Conservation (phyloP, 2,329 filamentous ascomycete species). For the Metarhizium guizhouense region DNA sequence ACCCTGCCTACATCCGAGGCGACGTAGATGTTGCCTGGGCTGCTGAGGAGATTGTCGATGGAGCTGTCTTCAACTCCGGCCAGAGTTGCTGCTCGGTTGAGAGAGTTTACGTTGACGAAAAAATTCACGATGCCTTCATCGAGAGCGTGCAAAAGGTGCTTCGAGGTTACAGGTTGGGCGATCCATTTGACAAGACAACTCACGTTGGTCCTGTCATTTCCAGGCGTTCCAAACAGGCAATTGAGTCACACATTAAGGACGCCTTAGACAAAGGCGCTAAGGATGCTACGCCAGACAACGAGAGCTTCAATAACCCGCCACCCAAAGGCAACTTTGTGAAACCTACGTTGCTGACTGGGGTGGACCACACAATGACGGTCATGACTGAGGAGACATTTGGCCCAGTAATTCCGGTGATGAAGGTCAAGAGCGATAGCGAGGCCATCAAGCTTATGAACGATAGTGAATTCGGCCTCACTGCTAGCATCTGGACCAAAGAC, state of each 20-base stretch:
- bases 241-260: constrained; percentile 72
- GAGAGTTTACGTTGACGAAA: constrained; percentile 81
- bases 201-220: constrained; percentile 87
- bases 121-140: constrained; percentile 76
- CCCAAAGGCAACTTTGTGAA: constrained; percentile 80
- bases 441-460: constrained; percentile 87
- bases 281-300: constrained; percentile 75
- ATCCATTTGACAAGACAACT: constrained; percentile 70
- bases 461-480: constrained; percentile 86
- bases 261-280: constrained; percentile 76
- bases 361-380: constrained; percentile 74
- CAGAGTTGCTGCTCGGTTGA: constrained; percentile 95
- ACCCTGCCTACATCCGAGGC: constrained; percentile 77
- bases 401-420: constrained; percentile 83
- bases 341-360: constrained; percentile 71
- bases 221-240: constrained; percentile 64
- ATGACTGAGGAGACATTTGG: constrained; percentile 96
- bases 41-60: constrained; percentile 89
- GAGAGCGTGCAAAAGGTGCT: constrained; percentile 72
- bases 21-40: constrained; percentile 89
- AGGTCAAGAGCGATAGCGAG: constrained; percentile 71
- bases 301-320: constrained; percentile 63
- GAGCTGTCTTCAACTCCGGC: constrained; percentile 96
- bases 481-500: constrained; percentile 97
- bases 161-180: constrained; percentile 75